Base-by-base conservation (phyloP, 192 early-diverging fungal species). In the Coemansia sp. region DNA sequence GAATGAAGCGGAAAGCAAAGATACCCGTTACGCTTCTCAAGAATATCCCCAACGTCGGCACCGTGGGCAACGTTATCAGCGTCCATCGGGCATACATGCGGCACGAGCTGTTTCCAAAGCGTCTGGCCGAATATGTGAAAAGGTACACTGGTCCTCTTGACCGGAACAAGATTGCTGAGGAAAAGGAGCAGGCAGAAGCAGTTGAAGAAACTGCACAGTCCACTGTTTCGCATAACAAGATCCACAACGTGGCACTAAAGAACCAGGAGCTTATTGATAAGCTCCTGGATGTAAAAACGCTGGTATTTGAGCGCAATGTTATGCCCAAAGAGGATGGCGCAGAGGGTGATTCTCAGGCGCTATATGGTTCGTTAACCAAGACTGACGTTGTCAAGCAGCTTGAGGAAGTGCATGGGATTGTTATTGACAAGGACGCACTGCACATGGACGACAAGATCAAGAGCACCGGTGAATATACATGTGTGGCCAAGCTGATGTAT, bases 391-490 rank as follows among this genome's bases (percentile, higher is more conserved):
- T 71, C 55, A 70, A 59, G 62, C 67, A 45, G 53, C 59, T 80
- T 41, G 68, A 57, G 9, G 71, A 70, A 12, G 59, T 32, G 43
- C 71, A 74, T 38, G 72, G 65, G 19, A 74, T 80, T 54, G 17
- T 35, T 19, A 55, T 80, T 14, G 77, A 80, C 47, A 70, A 70
- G 59, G 67, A 70, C 2, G 65, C 77, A 24, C 59, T 80, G 52
- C 52, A 11, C 24, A 80, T 80, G 72, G 65, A 80, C 41, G 77
- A 80, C 49, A 80, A 80, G 65, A 80, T 80, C 59, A 80, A 80
- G 71, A 67, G 51, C 57, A 61, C 65, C 1, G 77, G 77, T 51
- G 68, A 80, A 54, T 80, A 74, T 58, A 67, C 48, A 2, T 80
- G 77, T 49, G 65, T 61, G 21, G 68, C 71, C 15, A 80, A 80